Evolutionary conservation across 345 rosid species (phyloP), one percentile per base, ranked within the genome.

Genomic region (Gossypium stocksii): DNA sequence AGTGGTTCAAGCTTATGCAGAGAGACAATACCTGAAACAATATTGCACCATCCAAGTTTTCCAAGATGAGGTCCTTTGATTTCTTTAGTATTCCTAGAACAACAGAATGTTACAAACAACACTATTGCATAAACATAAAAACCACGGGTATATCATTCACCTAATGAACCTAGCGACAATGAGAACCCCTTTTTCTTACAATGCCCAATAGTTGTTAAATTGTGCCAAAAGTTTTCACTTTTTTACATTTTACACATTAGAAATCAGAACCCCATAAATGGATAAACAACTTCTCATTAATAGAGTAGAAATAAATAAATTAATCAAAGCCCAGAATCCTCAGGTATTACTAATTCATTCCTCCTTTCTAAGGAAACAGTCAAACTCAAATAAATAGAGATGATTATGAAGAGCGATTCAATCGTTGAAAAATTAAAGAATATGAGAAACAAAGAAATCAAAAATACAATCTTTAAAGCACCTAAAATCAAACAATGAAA

Each of bases 11-110:
- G 57, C 52, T 59, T 25, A 13, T 23, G 23, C 72, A 53, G 0
- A 76, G 63, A 53, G 61, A 68, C 4, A 25, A n/a, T 85, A 89
- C 97, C 92, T 83, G 86, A 71, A 81, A 84, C 11, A 76, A 69
- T 58, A 66, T 14, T 23, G 86, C 86, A 77, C 66, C 82, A 77
- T 79, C 81, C 83, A 76, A 76, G 66, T 83, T 83, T 76, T n/a
- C 80, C 79, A 93, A 61, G 68, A 93, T 86, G 61, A 73, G 81
- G 57, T 86, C 87, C 84, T 90, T 89, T 54, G 89, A 89, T 82
- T 87, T 91, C 89, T 95, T 89, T 79, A 95, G 77, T 52, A 90
- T 81, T 71, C 99, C 99, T 95, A 52, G 22, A 77, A 70, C 54
- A 53, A 78, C 34, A 74, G 74, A 72, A 76, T 59, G 11, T 43